These are phyloP conservation scores for Orobanche coerulescens DNA, from an alignment of 257 asterid species.

Conservation along the genomic window DNA sequence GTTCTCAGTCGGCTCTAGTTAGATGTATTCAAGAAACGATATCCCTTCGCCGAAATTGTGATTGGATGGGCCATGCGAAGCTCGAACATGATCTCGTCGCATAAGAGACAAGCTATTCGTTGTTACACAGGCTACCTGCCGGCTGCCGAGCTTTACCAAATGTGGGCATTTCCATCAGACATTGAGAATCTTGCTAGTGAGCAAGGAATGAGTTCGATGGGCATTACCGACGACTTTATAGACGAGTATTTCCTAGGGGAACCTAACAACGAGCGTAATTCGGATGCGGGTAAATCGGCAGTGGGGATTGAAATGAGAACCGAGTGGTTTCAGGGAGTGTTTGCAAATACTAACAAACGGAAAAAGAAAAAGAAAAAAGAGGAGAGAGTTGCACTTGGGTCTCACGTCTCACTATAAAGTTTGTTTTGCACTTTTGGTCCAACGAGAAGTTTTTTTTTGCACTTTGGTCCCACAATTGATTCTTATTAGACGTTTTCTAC, in stretches of 20 bases:
- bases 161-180: constrained; percentile 41
- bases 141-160: constrained; percentile 41
- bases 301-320: constrained; percentile 25
- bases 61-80: constrained; percentile 40
- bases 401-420: no score
- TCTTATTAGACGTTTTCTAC: no score
- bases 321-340: no score
- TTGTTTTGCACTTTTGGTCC: no score
- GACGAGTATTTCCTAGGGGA: constrained; percentile 6
- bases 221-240: constrained; percentile 30
- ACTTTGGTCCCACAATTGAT: no score
- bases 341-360: no score
- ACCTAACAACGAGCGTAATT: constrained; percentile 10
- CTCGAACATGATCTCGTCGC: constrained; percentile 27
- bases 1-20: constrained; percentile 45
- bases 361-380: no score
- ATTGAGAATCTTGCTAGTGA: constrained; percentile 37
- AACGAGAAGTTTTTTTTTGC: no score
- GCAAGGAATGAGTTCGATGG: constrained; percentile 42
- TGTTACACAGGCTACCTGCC: constrained; percentile 48
- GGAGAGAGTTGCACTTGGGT: no score
- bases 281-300: constrained; percentile 26
- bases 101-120: constrained; percentile 35
- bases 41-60: constrained; percentile 57
- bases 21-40: constrained; percentile 39